phyloP scores from a whole-genome alignment of 306 rosid genomes.

The Macrotyloma uniflorum region DNA sequence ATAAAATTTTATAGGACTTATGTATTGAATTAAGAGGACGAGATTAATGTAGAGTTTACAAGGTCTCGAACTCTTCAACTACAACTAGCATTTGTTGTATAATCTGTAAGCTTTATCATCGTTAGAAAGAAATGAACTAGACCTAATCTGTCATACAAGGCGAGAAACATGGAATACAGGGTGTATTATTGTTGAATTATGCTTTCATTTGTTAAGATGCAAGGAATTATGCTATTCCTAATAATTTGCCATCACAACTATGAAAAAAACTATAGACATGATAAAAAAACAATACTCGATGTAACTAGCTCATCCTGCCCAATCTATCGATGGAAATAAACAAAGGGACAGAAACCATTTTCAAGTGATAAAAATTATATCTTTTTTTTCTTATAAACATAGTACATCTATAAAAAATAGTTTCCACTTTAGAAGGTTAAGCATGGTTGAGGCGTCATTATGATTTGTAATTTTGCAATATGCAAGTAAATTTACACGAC shows the following conservation, averaged over 20 bases:
- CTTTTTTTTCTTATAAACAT: background rate
- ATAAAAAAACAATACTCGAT: background rate
- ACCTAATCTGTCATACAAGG: too few species aligned
- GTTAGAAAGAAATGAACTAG: background rate
- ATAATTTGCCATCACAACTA: too few species aligned
- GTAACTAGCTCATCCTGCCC: too few species aligned
- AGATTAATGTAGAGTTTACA: background rate
- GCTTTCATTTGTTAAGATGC: too few species aligned
- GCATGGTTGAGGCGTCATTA: background rate
- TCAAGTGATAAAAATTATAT: background rate
- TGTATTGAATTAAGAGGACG: background rate
- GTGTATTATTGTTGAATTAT: too few species aligned
- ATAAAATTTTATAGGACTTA: background rate
- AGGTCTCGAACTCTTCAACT: background rate
- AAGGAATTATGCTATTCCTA: too few species aligned
- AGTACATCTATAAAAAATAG: background rate
- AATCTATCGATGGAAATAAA: background rate
- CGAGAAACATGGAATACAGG: too few species aligned
- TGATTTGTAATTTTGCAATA: background rate
- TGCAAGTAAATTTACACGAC: background rate
- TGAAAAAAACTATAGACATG: too few species aligned
- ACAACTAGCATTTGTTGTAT: background rate
- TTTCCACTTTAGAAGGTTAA: background rate
- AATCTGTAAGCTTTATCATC: background rate
- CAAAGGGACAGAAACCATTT: background rate